Percentiles rank a stretch among this genome's conserved stretches.
Evolutionary conservation across 495 filamentous ascomycete species (phyloP).

Genomic region (Neurospora africana): DNA sequence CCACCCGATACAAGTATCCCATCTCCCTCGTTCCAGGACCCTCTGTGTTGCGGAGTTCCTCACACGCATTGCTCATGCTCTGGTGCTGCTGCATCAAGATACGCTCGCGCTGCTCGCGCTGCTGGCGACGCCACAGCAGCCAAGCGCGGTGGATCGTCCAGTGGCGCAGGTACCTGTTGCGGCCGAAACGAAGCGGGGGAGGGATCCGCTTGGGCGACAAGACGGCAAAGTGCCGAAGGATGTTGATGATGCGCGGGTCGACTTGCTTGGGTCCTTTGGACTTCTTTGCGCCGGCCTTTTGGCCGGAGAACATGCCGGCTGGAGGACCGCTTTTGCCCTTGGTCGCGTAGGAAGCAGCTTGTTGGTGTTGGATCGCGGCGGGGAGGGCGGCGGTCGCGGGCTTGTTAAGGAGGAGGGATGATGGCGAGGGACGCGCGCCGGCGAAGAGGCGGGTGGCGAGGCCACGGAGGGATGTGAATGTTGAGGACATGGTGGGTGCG

Average conservation of each 20-base stretch:
- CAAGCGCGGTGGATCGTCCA: conserved; percentile 99
- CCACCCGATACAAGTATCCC: conserved; percentile 70
- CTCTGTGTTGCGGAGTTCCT: conserved; percentile 62
- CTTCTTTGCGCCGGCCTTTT: not conserved
- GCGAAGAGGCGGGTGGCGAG: conserved; percentile 17
- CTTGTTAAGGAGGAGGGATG: not conserved
- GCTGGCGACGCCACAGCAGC: conserved; percentile 57
- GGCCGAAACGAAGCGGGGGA: conserved; percentile 73
- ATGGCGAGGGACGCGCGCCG: conserved; percentile 2
- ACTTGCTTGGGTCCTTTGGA: conserved; percentile 19
- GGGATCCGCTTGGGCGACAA: conserved; percentile 33
- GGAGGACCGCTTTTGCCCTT: not conserved
- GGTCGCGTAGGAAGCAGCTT: not conserved
- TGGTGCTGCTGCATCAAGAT: conserved; percentile 65
- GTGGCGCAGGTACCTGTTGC: conserved; percentile 82
- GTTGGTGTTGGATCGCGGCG: not conserved
- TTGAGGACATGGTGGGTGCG: conserved; percentile 12
- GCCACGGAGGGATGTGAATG: conserved; percentile 16
- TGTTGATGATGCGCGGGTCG: conserved; percentile 20
- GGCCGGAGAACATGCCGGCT: not conserved
- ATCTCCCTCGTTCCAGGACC: conserved; percentile 49
- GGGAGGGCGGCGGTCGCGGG: conserved; percentile 1
- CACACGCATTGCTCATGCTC: conserved; percentile 67
- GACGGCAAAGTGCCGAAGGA: conserved; percentile 18
- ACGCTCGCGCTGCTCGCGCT: conserved; percentile 46